Percentiles rank a stretch among this genome's conserved stretches.
These are phyloP conservation scores for Microdochium bolleyi DNA, from an alignment of 2,329 filamentous ascomycete species.

Conservation along the genomic window DNA sequence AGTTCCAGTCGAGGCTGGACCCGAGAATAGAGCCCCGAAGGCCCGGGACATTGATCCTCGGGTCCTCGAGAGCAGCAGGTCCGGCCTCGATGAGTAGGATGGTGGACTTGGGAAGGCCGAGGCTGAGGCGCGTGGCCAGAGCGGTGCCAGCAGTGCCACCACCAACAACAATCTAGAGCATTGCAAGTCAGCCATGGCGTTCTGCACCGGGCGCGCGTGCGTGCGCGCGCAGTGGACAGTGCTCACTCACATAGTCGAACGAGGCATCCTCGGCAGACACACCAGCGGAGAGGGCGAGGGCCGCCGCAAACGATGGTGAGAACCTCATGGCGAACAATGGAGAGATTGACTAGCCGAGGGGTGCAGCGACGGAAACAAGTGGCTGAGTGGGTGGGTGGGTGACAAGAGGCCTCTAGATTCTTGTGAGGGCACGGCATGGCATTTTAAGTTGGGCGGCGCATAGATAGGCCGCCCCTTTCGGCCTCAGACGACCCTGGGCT, in stretches of 20 bases:
- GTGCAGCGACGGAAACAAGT: background rate
- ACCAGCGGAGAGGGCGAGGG: background rate
- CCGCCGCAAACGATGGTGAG: background rate
- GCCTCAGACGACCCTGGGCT: too few relatives aligned
- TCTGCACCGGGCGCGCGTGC: background rate
- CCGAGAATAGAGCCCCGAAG: slow-evolving; percentile 18
- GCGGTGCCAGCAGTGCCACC: slow-evolving; percentile 25
- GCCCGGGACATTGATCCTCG: slow-evolving; percentile 22
- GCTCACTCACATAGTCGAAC: background rate
- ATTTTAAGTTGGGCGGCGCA: background rate
- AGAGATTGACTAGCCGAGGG: background rate
- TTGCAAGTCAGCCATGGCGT: background rate
- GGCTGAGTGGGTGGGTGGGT: background rate
- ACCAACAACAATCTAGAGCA: slow-evolving; percentile 18
- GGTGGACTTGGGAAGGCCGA: slow-evolving; percentile 16
- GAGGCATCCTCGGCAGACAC: background rate
- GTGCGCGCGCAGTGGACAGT: background rate
- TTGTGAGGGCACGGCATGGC: background rate
- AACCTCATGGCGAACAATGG: background rate
- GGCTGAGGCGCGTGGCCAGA: slow-evolving; percentile 21
- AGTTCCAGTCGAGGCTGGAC: slow-evolving; percentile 29
- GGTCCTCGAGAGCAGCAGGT: slow-evolving; percentile 16
- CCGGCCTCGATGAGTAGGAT: slow-evolving; percentile 22
- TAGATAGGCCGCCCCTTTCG: background rate
- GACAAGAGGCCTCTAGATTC: background rate